Conservation (phyloP, 2,329 filamentous ascomycete genomes). For the Ciborinia camelliae region DNA sequence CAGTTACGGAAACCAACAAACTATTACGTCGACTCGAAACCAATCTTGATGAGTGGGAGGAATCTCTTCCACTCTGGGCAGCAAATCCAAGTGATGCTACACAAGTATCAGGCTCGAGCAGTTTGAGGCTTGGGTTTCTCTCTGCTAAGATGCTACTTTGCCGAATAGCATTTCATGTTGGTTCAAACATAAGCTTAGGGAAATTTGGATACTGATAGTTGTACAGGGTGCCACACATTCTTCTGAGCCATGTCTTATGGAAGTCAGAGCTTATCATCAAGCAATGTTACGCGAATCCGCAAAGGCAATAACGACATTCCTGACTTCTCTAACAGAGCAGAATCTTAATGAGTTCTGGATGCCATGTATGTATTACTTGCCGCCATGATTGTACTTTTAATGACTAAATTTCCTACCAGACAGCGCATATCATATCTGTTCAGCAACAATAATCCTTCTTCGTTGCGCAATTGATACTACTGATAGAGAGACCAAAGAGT, state of each 20-base stretch:
- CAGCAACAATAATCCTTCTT: conserved; percentile 28
- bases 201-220: background rate
- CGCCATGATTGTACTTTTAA: background rate
- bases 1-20: background rate
- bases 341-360: conserved; percentile 9
- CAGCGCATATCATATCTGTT: conserved; percentile 36
- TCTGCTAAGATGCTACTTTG: background rate
- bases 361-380: background rate
- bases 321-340: background rate
- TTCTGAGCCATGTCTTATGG: conserved; percentile 18
- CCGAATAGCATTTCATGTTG: background rate
- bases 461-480: conserved; percentile 28
- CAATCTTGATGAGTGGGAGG: background rate
- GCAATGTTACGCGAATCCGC: conserved; percentile 31
- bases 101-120: background rate
- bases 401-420: conserved; percentile 21
- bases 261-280: conserved; percentile 22
- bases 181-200: background rate
- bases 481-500: conserved; percentile 16
- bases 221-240: background rate
- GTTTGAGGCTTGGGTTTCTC: background rate
- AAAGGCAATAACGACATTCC: conserved; percentile 28
- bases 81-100: background rate
- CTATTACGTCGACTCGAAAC: background rate
- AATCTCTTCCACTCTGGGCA: background rate